phyloP scores from a whole-genome alignment of 176 grass and related monocot genomes.

The Chloris gayana region DNA sequence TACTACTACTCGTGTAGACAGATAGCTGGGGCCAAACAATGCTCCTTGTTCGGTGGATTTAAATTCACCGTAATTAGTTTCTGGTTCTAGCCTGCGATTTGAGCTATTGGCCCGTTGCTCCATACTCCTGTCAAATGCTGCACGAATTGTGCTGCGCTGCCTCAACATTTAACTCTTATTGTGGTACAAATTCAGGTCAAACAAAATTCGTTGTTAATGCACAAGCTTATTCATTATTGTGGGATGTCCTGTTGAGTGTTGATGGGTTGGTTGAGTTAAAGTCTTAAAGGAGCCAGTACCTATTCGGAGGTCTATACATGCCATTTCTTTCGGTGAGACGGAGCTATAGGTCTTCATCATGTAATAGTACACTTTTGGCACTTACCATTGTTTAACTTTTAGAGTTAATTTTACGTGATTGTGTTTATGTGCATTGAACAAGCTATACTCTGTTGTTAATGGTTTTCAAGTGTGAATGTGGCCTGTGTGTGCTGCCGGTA shows the following conservation, averaged over 20 bases:
- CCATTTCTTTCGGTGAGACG: not conserved
- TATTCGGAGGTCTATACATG: not conserved
- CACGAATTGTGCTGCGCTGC: not conserved
- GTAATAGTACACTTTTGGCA: conserved; percentile 6
- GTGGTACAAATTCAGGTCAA: conserved; percentile 10
- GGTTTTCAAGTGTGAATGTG: not conserved
- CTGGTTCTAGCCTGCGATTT: not conserved
- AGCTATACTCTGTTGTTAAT: not conserved
- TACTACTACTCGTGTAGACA: not conserved
- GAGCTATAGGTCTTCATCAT: not conserved
- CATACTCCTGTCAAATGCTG: not conserved
- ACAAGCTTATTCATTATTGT: not conserved
- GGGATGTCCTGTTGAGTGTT: not conserved
- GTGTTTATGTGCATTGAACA: not conserved
- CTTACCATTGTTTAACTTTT: conserved; percentile 2
- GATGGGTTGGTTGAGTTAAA: not conserved
- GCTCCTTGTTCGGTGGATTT: not conserved
- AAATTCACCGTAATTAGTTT: not conserved
- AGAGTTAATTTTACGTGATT: not conserved
- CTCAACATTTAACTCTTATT: not conserved
- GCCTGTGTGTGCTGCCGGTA: no score
- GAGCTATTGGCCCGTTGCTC: not conserved
- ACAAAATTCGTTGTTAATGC: not conserved
- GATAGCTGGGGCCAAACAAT: not conserved
- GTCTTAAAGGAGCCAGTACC: not conserved